Conservation (phyloP, 2,329 filamentous ascomycete species). For the Monosporascus sp. region DNA sequence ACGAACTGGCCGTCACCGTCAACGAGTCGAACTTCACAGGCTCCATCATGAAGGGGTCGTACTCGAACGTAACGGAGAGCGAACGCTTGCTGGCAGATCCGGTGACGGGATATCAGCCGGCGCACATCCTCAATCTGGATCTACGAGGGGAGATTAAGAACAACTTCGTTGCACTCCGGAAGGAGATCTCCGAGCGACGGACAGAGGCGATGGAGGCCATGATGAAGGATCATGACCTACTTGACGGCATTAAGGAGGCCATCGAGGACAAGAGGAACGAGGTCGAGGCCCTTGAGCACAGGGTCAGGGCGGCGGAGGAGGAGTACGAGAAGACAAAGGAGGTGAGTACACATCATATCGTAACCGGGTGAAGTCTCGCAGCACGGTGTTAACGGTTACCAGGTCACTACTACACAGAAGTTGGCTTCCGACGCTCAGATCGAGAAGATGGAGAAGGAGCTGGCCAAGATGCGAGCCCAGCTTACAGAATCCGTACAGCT, state of each 20-base stretch:
- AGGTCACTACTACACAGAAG: constrained; percentile 74
- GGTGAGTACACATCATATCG: constrained; percentile 28
- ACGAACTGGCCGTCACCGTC: constrained; percentile 78
- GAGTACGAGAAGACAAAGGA: constrained; percentile 94
- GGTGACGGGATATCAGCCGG: constrained; percentile 81
- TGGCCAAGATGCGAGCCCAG: constrained; percentile 84
- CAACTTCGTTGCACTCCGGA: constrained; percentile 71
- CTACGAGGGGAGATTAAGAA: constrained; percentile 77
- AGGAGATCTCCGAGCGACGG: constrained; percentile 87
- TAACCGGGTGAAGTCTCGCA: too few species aligned
- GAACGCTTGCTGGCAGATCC: constrained; percentile 80
- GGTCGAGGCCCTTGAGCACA: constrained; percentile 85
- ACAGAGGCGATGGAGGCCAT: constrained; percentile 80
- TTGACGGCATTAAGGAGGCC: constrained; percentile 92
- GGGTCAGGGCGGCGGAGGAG: constrained; percentile 80
- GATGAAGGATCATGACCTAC: constrained; percentile 88
- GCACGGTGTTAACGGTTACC: constrained; percentile 7
- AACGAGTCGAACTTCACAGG: constrained; percentile 75
- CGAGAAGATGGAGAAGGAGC: constrained; percentile 97
- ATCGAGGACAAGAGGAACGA: constrained; percentile 94
- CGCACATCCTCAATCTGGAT: constrained; percentile 84
- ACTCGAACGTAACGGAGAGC: constrained; percentile 41
- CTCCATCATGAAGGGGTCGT: constrained; percentile 47
- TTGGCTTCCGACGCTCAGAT: constrained; percentile 88
- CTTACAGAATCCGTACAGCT: constrained; percentile 82